Percentiles rank a stretch among this genome's conserved stretches.
These are phyloP conservation scores for Castanea mollissima DNA, from an alignment of 306 rosid genomes.

Conservation along the genomic window DNA sequence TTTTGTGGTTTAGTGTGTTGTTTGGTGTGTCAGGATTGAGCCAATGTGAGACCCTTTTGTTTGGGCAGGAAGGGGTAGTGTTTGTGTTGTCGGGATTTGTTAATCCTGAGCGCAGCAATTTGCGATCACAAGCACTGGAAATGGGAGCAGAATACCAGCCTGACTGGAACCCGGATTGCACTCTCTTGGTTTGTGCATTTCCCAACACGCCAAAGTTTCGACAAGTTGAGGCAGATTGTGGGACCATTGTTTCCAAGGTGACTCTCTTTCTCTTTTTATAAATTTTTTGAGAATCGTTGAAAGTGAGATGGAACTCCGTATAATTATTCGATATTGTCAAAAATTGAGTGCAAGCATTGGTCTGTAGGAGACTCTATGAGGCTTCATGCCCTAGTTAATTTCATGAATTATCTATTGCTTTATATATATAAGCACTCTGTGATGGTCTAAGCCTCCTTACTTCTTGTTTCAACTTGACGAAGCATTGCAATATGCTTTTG, in stretches of 20 bases:
- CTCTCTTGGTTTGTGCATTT: conserved; percentile 90
- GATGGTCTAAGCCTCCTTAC: not conserved
- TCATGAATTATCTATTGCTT: not conserved
- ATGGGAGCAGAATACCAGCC: conserved; percentile 92
- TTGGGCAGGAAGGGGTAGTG: conserved; percentile 83
- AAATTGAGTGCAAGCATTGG: not conserved
- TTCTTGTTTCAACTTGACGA: not conserved
- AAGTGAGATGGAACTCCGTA: not conserved
- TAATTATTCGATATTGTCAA: not conserved
- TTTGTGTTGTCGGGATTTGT: conserved; percentile 92
- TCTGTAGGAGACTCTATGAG: not conserved
- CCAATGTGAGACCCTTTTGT: conserved; percentile 11
- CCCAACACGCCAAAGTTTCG: conserved; percentile 87
- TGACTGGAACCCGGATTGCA: conserved; percentile 83
- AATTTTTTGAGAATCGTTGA: too few relatives aligned
- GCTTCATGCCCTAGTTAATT: not conserved
- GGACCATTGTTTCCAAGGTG: conserved; percentile 93
- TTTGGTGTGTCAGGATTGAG: conserved; percentile 8
- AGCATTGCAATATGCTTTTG: not conserved
- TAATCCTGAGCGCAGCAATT: conserved; percentile 80
- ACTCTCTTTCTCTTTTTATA: conserved; percentile 3
- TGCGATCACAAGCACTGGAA: conserved; percentile 85
- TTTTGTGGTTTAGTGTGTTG: conserved; percentile 9
- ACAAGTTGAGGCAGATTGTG: conserved; percentile 85
- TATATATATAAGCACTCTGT: not conserved